Evolutionary conservation across 2,329 filamentous ascomycete species (phyloP), one percentile per base, ranked within the genome.

Genomic region (Periconia digitata): DNA sequence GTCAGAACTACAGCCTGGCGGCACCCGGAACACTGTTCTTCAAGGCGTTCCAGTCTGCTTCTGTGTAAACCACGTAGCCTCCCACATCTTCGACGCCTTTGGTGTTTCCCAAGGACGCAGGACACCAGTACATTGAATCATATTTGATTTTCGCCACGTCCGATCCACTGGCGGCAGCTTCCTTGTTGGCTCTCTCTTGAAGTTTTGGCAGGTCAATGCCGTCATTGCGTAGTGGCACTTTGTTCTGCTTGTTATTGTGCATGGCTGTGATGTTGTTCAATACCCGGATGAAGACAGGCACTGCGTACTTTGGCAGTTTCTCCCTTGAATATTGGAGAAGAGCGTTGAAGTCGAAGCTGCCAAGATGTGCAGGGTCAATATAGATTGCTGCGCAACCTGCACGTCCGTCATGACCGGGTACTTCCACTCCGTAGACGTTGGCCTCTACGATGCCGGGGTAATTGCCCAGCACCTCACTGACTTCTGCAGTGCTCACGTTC

Each of bases 191-290:
- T 23, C 64, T 49, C 51, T 77, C 75, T 13, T 63, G 72, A 16
- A 77, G 66, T 48, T 75, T 75, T 5, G 64, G 64, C 3, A 82
- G 79, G 64, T 89, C 80, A 13, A 88, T 79, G 0, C 86, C 86
- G 54, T 88, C 85, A 39, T 81, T 80, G 59, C 85, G 78, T 39
- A 90, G 72, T 0, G 84, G 84, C 1, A 85, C 80, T 67, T 92
- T 92, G 64, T 90, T 89, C 71, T 90, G 87, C 72, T 92, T 92
- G 66, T 90, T 87, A 59, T 90, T 92, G 63, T 88, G 85, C 59
- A 84, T 86, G 6, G 85, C 81, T 21, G 78, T 81, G 47, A 79
- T 76, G 29, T 74, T 74, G 36, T 78, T 72, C 18, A 87, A 78
- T 16, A 89, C 69, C 1, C 87, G 76, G 36, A 91, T 60, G 72